A percentile compares a stretch with the other conserved stretches of the same genome.
These are phyloP conservation scores for Xylaria longipes DNA, from an alignment of 495 filamentous ascomycete species.

Conservation along the genomic window DNA sequence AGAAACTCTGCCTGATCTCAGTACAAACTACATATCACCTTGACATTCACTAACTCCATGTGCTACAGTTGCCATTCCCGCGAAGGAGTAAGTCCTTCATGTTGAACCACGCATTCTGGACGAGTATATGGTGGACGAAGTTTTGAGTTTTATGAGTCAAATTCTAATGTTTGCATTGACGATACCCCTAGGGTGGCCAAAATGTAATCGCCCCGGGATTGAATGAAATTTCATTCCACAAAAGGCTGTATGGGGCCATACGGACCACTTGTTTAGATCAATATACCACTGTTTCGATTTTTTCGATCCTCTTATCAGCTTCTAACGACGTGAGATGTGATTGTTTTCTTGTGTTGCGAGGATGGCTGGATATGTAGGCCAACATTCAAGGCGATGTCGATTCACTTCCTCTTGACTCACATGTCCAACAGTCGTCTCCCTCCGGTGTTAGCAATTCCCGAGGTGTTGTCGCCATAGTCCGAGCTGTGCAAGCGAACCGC, in stretches of 20 bases:
- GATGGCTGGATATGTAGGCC: neutral
- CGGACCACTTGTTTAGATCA: slow-evolving; percentile 27
- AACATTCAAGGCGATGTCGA: neutral
- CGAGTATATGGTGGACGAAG: slow-evolving; percentile 7
- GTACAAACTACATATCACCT: neutral
- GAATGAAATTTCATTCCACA: slow-evolving; percentile 20
- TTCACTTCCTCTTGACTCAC: neutral
- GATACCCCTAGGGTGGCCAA: slow-evolving; percentile 36
- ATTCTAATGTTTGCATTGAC: slow-evolving; percentile 33
- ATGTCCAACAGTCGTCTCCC: neutral
- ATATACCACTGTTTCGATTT: slow-evolving; percentile 28
- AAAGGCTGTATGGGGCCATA: slow-evolving; percentile 20
- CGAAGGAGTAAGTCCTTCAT: slow-evolving; percentile 39
- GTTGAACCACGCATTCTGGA: slow-evolving; percentile 12
- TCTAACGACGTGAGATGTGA: neutral
- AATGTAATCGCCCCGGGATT: slow-evolving; percentile 29
- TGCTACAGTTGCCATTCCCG: slow-evolving; percentile 27
- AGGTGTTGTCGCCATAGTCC: neutral
- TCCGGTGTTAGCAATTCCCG: neutral
- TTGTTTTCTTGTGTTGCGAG: neutral
- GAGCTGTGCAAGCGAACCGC: neutral
- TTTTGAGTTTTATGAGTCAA: slow-evolving; percentile 23
- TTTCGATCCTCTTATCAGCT: neutral
- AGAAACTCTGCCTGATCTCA: neutral
- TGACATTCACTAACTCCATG: neutral